Evolutionary conservation across 75 land plant species (phyloP).

Genomic region (Pinus tabuliformis): DNA sequence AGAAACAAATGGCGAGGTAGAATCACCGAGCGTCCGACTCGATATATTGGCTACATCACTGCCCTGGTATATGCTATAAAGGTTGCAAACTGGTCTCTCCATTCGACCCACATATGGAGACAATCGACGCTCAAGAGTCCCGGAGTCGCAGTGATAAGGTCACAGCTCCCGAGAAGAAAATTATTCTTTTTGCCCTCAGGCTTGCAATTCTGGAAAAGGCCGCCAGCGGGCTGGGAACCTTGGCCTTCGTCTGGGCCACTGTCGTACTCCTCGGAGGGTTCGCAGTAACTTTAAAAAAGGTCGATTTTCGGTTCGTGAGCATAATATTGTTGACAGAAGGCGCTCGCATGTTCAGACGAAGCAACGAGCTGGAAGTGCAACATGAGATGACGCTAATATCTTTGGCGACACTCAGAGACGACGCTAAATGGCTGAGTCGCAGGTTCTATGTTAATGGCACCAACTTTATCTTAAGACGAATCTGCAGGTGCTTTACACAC

Average conservation of each 20-base stretch:
- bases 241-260: slow-evolving; percentile 88
- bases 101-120: too few species aligned
- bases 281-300: slow-evolving; percentile 31
- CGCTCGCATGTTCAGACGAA: slow-evolving; percentile 51
- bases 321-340: slow-evolving; percentile 72
- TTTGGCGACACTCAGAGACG: neutral
- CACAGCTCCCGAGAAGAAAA: too few species aligned
- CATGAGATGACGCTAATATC: slow-evolving; percentile 56
- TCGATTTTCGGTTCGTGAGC: slow-evolving; percentile 79
- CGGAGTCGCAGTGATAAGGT: too few species aligned
- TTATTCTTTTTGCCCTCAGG: too few species aligned
- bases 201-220: too few species aligned
- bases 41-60: too few species aligned
- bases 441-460: too few species aligned
- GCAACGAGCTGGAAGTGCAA: slow-evolving; percentile 87
- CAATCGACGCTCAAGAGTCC: too few species aligned
- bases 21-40: too few species aligned
- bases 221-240: slow-evolving; percentile 40
- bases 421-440: neutral
- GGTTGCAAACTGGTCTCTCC: too few species aligned
- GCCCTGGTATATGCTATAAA: too few species aligned
- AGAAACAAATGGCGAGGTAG: too few species aligned
- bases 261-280: slow-evolving; percentile 82
- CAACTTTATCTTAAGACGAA: neutral
- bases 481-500: neutral